Evolutionary conservation across 768 basidiomycete genomes (phyloP).

Genomic region (Tricholomella constricta): DNA sequence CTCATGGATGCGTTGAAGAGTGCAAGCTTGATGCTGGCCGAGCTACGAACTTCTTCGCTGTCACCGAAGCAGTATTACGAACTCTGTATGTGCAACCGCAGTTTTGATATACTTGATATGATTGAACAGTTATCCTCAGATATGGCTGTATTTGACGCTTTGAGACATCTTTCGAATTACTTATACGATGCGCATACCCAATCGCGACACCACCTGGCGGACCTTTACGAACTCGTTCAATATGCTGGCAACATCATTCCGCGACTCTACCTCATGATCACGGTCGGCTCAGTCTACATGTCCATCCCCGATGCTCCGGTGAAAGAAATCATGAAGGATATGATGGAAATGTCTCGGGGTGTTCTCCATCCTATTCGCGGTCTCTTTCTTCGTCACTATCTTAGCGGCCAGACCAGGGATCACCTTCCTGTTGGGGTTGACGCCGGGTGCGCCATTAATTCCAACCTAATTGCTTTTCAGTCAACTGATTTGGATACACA

Average conservation of each 20-base stretch:
- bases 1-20: conserved; percentile 99
- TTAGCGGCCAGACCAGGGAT: conserved; percentile 95
- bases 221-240: conserved; percentile 99
- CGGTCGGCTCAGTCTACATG: conserved; percentile 99
- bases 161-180: conserved; percentile 94
- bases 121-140: conserved; percentile 48
- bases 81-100: conserved; percentile 63
- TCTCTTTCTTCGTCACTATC: conserved; percentile 93
- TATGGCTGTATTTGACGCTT: conserved; percentile 98
- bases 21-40: conserved; percentile 96
- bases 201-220: conserved; percentile 92
- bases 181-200: conserved; percentile 94
- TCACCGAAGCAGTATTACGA: conserved; percentile 99
- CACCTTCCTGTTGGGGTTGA: conserved; percentile 89
- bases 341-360: conserved; percentile 99
- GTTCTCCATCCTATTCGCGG: conserved; percentile 97
- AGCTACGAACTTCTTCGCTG: conserved; percentile 89
- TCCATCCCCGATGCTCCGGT: conserved; percentile 95
- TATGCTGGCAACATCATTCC: conserved; percentile 97
- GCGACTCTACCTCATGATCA: conserved; percentile 97
- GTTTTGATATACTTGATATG: not conserved
- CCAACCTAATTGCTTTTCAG: not conserved
- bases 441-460: conserved; percentile 59
- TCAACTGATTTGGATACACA: conserved; percentile 30
- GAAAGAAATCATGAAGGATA: conserved; percentile 99